Evolutionary conservation across 2,329 filamentous ascomycete species (phyloP), one percentile per base, ranked within the genome.

Genomic region (Fusarium sp.): DNA sequence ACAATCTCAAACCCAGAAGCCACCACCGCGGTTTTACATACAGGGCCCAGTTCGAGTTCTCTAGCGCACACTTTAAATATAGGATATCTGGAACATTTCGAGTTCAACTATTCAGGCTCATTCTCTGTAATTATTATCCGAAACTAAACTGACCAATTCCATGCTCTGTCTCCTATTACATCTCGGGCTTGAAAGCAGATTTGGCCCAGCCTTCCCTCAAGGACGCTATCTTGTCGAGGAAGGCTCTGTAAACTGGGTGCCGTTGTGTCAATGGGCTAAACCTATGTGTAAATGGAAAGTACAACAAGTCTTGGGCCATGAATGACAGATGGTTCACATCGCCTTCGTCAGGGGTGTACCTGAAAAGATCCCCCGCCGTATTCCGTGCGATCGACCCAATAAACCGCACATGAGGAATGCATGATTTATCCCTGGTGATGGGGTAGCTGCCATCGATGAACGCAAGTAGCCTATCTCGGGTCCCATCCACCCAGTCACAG

Each of bases 71-170:
- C 38, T 14, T 1, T 42, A 14, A 42, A 11, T 20, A 12, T 6
- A 12, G 38, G 5, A 42, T 14, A 20, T 42, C 6, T 6, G 2
- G 6, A 42, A 2, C 11, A 20, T 20, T 42, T 42, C 1, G 6
- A 42, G n/a, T 4, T 14, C 0, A 6, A 42, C 12, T 11, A 14
- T 6, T 42, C n/a, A 3, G 3, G 6, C 38, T n/a, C 17, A n/a
- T 40, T 1, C 5, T 3, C 9, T n/a, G 2, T 0, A 10, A 40
- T 11, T n/a, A 5, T 11, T 6, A 40, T n/a, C 2, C 17, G 10
- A 11, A 10, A 40, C 9, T 11, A 0, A 20, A 20, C 5, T 20
- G 3, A 42, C n/a, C 6, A 20, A 42, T 20, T 14, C 3, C 20
- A 20, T 42, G 38, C n/a, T 14, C 38, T 14, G 1, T 42, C n/a